Conservation (phyloP, 2,329 filamentous ascomycete genomes). For the Blastomyces gilchristii region DNA sequence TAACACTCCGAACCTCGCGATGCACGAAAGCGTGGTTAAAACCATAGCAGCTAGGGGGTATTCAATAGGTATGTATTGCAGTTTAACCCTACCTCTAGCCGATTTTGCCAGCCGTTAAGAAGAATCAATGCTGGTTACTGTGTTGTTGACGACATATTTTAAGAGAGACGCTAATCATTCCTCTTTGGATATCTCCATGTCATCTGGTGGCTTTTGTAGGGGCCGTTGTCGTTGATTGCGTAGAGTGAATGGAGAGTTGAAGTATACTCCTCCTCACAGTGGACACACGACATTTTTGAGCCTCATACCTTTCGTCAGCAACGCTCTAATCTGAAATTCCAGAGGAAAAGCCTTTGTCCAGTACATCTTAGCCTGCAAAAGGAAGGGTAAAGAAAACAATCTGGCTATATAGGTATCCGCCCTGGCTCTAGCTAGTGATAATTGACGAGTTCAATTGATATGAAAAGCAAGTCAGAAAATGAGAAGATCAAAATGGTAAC, state of each 20-base stretch:
- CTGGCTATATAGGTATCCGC: background rate
- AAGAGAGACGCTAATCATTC: background rate
- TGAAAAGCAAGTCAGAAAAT: background rate
- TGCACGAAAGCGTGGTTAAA: conserved; percentile 1
- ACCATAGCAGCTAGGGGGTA: background rate
- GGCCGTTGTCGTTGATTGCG: background rate
- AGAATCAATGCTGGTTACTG: background rate
- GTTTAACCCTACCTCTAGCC: background rate
- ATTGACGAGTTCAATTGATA: background rate
- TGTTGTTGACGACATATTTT: background rate
- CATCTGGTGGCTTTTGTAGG: background rate
- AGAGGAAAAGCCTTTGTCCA: background rate
- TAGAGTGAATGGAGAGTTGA: background rate
- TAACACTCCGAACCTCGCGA: conserved; percentile 4
- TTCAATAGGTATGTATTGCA: background rate
- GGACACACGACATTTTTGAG: background rate
- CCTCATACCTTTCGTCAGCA: background rate
- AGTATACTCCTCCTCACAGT: no score
- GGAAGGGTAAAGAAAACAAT: background rate
- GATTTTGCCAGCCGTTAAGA: background rate
- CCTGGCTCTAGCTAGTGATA: background rate
- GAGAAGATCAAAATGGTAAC: background rate
- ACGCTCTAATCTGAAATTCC: background rate
- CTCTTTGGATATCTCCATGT: background rate
- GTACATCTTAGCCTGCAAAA: background rate